Base-by-base conservation (phyloP, 495 filamentous ascomycete genomes). In the Aspergillus baeticus region DNA sequence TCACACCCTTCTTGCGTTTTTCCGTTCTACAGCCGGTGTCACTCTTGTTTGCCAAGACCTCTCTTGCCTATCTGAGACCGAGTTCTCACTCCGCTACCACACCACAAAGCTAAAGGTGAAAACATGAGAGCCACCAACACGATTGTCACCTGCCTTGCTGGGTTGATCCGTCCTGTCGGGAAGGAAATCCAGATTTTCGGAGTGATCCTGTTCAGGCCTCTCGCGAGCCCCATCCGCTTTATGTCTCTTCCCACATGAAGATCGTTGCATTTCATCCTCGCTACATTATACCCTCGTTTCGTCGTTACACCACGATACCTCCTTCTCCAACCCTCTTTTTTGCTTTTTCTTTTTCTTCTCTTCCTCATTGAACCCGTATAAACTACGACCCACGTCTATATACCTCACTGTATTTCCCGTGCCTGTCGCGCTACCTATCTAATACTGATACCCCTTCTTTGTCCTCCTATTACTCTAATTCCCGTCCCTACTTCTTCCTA, bases 401-500 rank as follows among this genome's bases (percentile, higher is more conserved):
- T 57, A 34, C 36, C 45, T 45, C 14, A 17, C n/a, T n/a, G 38
- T 20, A 6, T 34, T 49, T 31, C 46, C 29, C 31, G n/a, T 20
- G 15, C 20, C 31, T 36, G n/a, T 21, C 20, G 3, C 20, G 13
- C 15, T 21, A 26, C 53, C 31, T 33, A 29, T 20, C 42, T 47
- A 29, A 26, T 39, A 31, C 50, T 54, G 50, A 59, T 59, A 59
- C 57, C 57, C 57, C 44, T 31, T 41, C 21, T 18, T 33, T 33
- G 36, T 31, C 18, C 13, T 38, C 5, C 36, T 38, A 5, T 5
- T 38, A 29, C 36, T 38, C 36, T 38, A 17, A 38, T 38, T 5
- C 36, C 36, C 36, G 14, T 38, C 14, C 36, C 36, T 17, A 38
- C 15, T 48, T 5, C 13, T 6, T 33, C 3, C 6, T 22, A 18